Conservation (phyloP, 208 protist genomes). For the Tritrichomonas musculus region DNA sequence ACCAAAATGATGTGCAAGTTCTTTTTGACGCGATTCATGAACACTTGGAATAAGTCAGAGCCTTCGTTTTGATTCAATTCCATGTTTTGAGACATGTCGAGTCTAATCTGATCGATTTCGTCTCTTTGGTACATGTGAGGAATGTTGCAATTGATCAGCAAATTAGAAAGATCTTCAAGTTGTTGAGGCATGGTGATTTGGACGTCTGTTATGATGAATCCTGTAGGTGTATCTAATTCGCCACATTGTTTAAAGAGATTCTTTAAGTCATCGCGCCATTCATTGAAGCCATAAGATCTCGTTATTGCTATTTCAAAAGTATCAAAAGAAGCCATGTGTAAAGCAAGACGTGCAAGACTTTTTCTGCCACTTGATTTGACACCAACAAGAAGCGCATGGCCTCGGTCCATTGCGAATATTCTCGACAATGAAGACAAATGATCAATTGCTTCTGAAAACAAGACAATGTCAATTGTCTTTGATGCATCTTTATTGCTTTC, state of each 20-base stretch:
- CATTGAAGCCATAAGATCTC: constrained; percentile 68
- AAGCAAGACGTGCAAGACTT: constrained; percentile 77
- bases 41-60: constrained; percentile 77
- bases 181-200: constrained; percentile 83
- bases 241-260: constrained; percentile 60
- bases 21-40: constrained; percentile 76
- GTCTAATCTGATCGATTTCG: constrained; percentile 51
- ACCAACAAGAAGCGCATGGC: constrained; percentile 83
- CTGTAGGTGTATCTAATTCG: constrained; percentile 70
- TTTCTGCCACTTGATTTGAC: constrained; percentile 87
- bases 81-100: constrained; percentile 50
- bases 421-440: constrained; percentile 85
- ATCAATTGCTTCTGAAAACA: constrained; percentile 87
- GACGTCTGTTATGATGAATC: constrained; percentile 84
- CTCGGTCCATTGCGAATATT: constrained; percentile 82
- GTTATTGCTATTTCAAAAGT: background rate
- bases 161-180: constrained; percentile 91
- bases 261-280: constrained; percentile 49
- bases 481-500: constrained; percentile 77
- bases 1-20: constrained; percentile 84
- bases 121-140: constrained; percentile 76
- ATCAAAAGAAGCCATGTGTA: constrained; percentile 65
- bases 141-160: constrained; percentile 89
- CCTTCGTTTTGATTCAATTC: constrained; percentile 64
- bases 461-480: constrained; percentile 78